Percentiles rank a stretch among this genome's conserved stretches.
These are phyloP conservation scores for Suaeda aralocaspica DNA, from an alignment of 148 eudicot species.

Conservation along the genomic window DNA sequence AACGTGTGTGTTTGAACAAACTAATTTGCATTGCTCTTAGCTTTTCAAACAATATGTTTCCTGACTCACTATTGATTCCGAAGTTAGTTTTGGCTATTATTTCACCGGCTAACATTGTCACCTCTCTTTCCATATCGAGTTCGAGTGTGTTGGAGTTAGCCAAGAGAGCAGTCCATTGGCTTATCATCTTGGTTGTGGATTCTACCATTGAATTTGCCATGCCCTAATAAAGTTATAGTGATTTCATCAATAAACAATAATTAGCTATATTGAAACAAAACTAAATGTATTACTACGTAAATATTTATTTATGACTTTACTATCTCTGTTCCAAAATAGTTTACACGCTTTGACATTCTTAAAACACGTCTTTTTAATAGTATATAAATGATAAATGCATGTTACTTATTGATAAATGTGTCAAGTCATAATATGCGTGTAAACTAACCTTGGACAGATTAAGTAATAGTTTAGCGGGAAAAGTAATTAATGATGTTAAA, in stretches of 20 bases:
- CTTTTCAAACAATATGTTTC: constrained; percentile 45
- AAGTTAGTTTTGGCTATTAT: constrained; percentile 82
- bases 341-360: too few species aligned
- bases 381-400: too few species aligned
- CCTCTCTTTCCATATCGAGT: constrained; percentile 71
- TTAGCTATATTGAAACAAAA: background rate
- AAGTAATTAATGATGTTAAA: too few species aligned
- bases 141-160: constrained; percentile 34
- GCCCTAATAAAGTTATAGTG: constrained; percentile 45
- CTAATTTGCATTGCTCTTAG: constrained; percentile 60
- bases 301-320: background rate
- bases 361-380: too few species aligned
- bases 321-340: too few species aligned
- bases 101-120: constrained; percentile 64
- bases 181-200: constrained; percentile 54
- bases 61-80: constrained; percentile 52
- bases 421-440: too few species aligned
- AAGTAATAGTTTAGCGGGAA: background rate
- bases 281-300: too few species aligned
- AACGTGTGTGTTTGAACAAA: constrained; percentile 64
- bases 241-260: background rate
- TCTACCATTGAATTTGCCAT: constrained; percentile 82
- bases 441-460: too few species aligned
- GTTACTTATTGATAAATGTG: too few species aligned
- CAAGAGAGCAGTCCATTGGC: constrained; percentile 47